Conservation (phyloP, 805 yeast genomes). For the Saccharomycopsis olivae region DNA sequence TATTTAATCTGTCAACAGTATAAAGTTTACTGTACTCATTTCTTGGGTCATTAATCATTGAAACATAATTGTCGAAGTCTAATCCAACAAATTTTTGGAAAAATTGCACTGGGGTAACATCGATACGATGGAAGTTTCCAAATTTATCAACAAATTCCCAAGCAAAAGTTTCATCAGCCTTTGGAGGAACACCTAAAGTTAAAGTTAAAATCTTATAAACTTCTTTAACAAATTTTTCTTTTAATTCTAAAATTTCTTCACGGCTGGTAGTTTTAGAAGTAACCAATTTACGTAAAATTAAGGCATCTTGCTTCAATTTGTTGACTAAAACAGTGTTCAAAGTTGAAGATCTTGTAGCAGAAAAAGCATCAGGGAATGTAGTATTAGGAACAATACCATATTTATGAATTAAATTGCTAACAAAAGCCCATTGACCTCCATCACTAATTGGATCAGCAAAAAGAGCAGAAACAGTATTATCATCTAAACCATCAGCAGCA, state of each 20-base stretch:
- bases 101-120: constrained; percentile 57
- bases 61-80: constrained; percentile 40
- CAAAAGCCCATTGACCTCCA: constrained; percentile 88
- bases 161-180: constrained; percentile 50
- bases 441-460: constrained; percentile 60
- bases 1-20: constrained; percentile 66
- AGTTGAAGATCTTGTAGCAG: constrained; percentile 36
- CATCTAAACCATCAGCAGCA: constrained; percentile 51
- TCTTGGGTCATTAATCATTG: constrained; percentile 77
- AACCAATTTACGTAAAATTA: constrained; percentile 41
- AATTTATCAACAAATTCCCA: constrained; percentile 77
- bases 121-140: constrained; percentile 36
- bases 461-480: constrained; percentile 59
- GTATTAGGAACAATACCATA: constrained; percentile 75
- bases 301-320: constrained; percentile 71
- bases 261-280: constrained; percentile 33
- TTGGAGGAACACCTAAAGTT: constrained; percentile 72
- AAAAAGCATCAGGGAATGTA: constrained; percentile 58
- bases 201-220: constrained; percentile 56
- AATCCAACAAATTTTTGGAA: constrained; percentile 43
- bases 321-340: constrained; percentile 57
- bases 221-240: constrained; percentile 44
- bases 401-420: constrained; percentile 63
- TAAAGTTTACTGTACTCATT: constrained; percentile 53
- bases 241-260: constrained; percentile 25